Conservation (phyloP, 2,329 filamentous ascomycete genomes). For the Apiospora koreana region DNA sequence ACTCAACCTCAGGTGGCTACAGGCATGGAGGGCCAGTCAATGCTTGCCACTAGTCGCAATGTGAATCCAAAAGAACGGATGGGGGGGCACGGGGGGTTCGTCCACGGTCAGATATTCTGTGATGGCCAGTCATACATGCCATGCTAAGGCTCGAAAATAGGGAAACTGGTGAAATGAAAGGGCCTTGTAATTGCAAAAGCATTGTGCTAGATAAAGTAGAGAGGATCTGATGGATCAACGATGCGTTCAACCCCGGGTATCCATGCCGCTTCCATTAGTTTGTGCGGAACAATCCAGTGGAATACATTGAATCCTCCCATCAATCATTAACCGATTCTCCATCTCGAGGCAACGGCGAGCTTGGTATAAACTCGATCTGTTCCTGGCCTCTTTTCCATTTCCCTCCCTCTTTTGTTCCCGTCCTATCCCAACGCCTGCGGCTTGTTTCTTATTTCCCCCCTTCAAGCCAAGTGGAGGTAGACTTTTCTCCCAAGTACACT, state of each 20-base stretch:
- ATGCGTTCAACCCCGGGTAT: neutral
- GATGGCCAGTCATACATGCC: constrained; percentile 5
- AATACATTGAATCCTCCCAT: neutral
- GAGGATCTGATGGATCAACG: constrained; percentile 5
- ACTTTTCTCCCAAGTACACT: neutral
- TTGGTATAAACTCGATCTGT: constrained; percentile 7
- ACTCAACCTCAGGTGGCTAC: constrained; percentile 2
- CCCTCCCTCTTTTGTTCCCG: neutral
- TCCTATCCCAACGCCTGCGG: neutral
- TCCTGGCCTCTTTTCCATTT: neutral
- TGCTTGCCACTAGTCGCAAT: neutral
- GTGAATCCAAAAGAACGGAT: constrained; percentile 7
- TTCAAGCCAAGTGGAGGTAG: constrained; percentile 2
- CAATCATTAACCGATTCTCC: neutral
- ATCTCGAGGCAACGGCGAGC: constrained; percentile 7
- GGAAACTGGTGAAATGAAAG: neutral
- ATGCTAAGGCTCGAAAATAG: constrained; percentile 1
- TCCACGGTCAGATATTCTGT: neutral
- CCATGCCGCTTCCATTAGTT: neutral
- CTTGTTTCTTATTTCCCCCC: constrained; percentile 6
- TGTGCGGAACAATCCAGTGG: neutral
- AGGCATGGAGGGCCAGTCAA: neutral
- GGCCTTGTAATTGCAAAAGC: neutral
- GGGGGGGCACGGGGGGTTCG: neutral
- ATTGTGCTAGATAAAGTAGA: neutral